phyloP scores from a whole-genome alignment of 2,329 filamentous ascomycete genomes.

The Tolypocladium ovalisporum region DNA sequence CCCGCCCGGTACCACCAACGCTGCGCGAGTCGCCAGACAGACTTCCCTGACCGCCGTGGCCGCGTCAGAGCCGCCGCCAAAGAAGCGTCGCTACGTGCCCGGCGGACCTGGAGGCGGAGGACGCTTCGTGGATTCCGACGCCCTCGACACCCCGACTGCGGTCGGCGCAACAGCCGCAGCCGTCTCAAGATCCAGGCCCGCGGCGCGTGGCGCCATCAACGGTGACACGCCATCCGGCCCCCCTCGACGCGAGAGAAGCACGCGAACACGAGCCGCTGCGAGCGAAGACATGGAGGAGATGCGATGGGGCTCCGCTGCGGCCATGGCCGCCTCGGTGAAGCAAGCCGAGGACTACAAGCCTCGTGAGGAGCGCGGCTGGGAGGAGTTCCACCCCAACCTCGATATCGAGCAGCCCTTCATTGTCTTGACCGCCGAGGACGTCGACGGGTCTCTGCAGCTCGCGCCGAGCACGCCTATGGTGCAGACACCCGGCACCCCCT shows the following conservation, averaged over 20 bases:
- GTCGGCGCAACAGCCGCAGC: constrained; percentile 21
- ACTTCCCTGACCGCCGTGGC: constrained; percentile 19
- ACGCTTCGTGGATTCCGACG: constrained; percentile 67
- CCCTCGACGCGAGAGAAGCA: constrained; percentile 46
- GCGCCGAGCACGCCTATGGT: constrained; percentile 24
- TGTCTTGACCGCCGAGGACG: constrained; percentile 70
- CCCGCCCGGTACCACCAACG: constrained; percentile 31
- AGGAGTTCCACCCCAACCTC: constrained; percentile 92
- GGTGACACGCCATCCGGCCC: constrained; percentile 29
- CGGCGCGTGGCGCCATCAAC: constrained; percentile 33
- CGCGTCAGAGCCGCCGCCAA: constrained; percentile 51
- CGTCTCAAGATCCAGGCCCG: constrained; percentile 38
- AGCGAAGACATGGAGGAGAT: constrained; percentile 47
- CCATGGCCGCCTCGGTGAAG: constrained; percentile 75
- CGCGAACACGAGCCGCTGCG: constrained; percentile 41
- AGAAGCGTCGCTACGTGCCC: constrained; percentile 70
- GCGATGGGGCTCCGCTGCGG: constrained; percentile 78
- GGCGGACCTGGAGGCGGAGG: constrained; percentile 81
- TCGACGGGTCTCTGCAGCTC: constrained; percentile 56
- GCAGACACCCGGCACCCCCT: constrained; percentile 15
- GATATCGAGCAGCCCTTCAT: constrained; percentile 76
- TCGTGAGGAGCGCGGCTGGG: constrained; percentile 91
- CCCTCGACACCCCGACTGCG: constrained; percentile 43
- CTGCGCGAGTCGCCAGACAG: constrained; percentile 27
- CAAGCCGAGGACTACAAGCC: constrained; percentile 96